Evolutionary conservation across 2,329 filamentous ascomycete species (phyloP).

Genomic region (Metarhizium robertsii): DNA sequence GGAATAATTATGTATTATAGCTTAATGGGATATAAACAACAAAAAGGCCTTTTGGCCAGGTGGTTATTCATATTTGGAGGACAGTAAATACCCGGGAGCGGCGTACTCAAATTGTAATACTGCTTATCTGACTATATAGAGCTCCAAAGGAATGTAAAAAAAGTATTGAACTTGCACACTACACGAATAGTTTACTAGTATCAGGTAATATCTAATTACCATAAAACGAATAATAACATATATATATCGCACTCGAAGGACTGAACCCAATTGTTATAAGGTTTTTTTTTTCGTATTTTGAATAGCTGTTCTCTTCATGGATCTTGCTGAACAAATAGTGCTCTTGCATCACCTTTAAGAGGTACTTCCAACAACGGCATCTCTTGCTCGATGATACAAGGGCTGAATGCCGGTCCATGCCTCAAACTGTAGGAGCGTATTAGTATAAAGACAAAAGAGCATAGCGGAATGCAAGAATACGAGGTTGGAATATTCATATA

Average conservation of each 20-base stretch:
- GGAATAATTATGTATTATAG: too few relatives aligned
- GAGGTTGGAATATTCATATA: not conserved
- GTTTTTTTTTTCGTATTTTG: too few relatives aligned
- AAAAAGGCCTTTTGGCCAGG: too few relatives aligned
- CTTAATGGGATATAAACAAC: too few relatives aligned
- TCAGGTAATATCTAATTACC: not conserved
- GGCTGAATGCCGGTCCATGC: conserved; percentile 78
- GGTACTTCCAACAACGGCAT: conserved; percentile 38
- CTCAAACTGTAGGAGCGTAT: conserved; percentile 47
- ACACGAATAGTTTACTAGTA: not conserved
- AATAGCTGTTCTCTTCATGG: too few relatives aligned
- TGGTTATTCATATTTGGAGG: too few relatives aligned
- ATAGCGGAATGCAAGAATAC: not conserved
- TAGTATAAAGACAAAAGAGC: not conserved
- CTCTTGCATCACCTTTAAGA: not conserved
- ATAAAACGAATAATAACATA: not conserved
- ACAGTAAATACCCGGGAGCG: too few relatives aligned
- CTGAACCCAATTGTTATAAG: not conserved
- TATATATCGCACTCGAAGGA: not conserved
- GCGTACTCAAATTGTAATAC: not conserved
- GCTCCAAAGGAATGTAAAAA: not conserved
- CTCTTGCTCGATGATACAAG: conserved; percentile 59
- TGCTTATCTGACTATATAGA: not conserved
- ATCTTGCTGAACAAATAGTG: too few relatives aligned
- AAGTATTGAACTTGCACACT: too few relatives aligned